Conservation (phyloP, 2,329 filamentous ascomycete species). For the Fusarium denticulatum region DNA sequence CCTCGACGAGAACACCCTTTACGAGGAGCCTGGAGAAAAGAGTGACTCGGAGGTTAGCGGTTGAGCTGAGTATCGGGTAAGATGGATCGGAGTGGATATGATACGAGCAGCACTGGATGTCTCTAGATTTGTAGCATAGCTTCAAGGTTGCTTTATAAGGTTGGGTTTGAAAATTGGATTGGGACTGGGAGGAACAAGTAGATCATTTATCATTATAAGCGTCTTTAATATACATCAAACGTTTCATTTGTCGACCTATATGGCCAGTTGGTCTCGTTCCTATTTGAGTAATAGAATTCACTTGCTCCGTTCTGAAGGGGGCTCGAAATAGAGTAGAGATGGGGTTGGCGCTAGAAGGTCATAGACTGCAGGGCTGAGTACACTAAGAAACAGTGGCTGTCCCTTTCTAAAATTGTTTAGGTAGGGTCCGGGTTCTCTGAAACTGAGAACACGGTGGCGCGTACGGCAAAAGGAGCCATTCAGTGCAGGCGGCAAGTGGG, state of each 20-base stretch:
- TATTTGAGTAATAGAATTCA: neutral
- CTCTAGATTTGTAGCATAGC: neutral
- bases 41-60: slow-evolving; percentile 23
- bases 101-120: neutral
- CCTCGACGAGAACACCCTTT: slow-evolving; percentile 38
- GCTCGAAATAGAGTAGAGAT: slow-evolving; percentile 10
- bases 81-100: neutral
- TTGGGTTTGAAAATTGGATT: slow-evolving; percentile 6
- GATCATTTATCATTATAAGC: slow-evolving; percentile 15
- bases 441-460: slow-evolving; percentile 50
- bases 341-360: slow-evolving; percentile 18
- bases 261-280: neutral
- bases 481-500: slow-evolving; percentile 35
- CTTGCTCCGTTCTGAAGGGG: neutral
- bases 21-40: slow-evolving; percentile 38
- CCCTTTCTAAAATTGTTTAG: slow-evolving; percentile 25
- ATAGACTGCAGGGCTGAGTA: slow-evolving; percentile 29
- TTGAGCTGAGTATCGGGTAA: neutral
- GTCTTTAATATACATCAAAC: slow-evolving; percentile 3
- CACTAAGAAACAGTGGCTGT: slow-evolving; percentile 27
- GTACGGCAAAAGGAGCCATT: slow-evolving; percentile 34
- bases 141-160: slow-evolving; percentile 1
- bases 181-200: neutral
- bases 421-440: neutral
- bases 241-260: slow-evolving; percentile 5